Base-by-base conservation (phyloP, 1,284 basidiomycete species). In the Apiotrichum veenhuisii region DNA sequence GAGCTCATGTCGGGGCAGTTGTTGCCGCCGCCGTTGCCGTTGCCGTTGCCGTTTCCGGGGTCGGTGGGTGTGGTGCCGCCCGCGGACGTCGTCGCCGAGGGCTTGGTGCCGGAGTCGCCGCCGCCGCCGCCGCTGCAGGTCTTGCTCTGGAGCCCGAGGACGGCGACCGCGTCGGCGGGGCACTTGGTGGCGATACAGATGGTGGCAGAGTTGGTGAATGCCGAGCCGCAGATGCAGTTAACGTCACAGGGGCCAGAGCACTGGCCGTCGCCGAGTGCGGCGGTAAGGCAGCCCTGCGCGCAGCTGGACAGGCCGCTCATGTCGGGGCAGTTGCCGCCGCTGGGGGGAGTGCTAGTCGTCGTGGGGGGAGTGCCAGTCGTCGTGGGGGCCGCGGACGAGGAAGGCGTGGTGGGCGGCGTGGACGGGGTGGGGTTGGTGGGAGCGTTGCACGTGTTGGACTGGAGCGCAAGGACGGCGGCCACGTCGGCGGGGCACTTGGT, bases 161-260 rank as follows among this genome's bases (percentile, higher is more conserved):
- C 52, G 20, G 52, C 45, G 18, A 26, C 20, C 2, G 47, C 30
- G 30, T 54, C 52, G 20, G 52, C 38, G 22, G 52, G 33, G 38
- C 46, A 40, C 20, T 41, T 43, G 23, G 38, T 12, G 5, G 33
- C 17, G 26, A 54, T 30, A 23, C 52, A 54, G 11, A 40, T 33
- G 37, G 52, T 48, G 23, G 30, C 46, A 1, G 46, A n/a, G 18
- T 1, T 12, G 17, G 20, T 20, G 37, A 43, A 54, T 12, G 38
- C 26, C 7, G 40, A 14, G 30, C 38, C 41, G 45, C 52, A 54
- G 9, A 54, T 18, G 40, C 52, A 54, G 30, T 46, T 23, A 25
- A 20, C 41, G 46, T 54, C 52, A 18, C 38, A 23, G 25, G 34
- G 17, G 18, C 40, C 33, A 30, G 17, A 26, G 52, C 52, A 54